These are phyloP conservation scores for Vaccinium darrowii DNA, from an alignment of 148 eudicot species.

Conservation along the genomic window DNA sequence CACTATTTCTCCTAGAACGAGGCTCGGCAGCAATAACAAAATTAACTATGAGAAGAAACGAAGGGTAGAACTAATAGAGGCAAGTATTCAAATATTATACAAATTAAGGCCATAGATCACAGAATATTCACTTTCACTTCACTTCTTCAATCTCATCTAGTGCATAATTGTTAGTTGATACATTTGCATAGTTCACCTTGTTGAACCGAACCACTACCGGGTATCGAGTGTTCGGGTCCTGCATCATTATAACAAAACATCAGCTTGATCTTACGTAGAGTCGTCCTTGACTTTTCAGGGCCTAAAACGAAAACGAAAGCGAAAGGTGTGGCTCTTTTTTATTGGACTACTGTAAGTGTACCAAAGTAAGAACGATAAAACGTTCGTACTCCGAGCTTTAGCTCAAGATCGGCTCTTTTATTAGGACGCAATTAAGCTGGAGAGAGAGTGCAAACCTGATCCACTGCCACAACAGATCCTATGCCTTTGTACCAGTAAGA, in stretches of 20 bases:
- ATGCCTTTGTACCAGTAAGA: conserved; percentile 22
- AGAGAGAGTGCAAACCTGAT: conserved; percentile 12
- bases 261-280: background rate
- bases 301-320: too few relatives aligned
- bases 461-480: conserved; percentile 20
- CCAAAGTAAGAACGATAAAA: too few relatives aligned
- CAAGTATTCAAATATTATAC: background rate
- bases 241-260: background rate
- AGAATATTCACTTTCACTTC: background rate
- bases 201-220: conserved; percentile 22
- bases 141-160: conserved; percentile 24
- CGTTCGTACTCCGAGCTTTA: too few relatives aligned
- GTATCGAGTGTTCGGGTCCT: conserved; percentile 21
- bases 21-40: background rate
- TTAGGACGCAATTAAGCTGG: too few relatives aligned
- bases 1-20: background rate
- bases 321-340: too few relatives aligned
- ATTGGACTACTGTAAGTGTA: too few relatives aligned
- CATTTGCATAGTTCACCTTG: conserved; percentile 19
- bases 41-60: background rate
- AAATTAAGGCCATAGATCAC: background rate
- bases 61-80: conserved; percentile 1
- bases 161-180: conserved; percentile 22
- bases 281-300: too few relatives aligned
- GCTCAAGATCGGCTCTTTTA: too few relatives aligned